Evolutionary conservation across 192 early-diverging fungal species (phyloP).

Genomic region (Powellomyces hirtus): DNA sequence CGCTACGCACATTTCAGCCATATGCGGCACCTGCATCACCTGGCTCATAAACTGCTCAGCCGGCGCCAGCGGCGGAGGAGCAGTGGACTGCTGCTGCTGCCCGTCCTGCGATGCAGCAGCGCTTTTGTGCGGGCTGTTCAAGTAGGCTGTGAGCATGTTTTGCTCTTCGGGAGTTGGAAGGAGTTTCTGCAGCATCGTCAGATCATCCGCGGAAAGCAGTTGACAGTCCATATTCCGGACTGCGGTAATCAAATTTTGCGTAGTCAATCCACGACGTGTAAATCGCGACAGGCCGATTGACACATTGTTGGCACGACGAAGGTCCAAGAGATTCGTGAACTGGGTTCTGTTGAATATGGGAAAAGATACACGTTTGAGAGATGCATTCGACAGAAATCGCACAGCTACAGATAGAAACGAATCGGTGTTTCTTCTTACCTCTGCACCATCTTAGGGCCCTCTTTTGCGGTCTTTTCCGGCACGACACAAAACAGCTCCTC

Average conservation of each 20-base stretch:
- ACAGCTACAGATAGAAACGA: background rate
- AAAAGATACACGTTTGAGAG: background rate
- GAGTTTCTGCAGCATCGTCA: constrained; percentile 41
- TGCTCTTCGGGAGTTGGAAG: constrained; percentile 49
- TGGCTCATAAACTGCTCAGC: constrained; percentile 55
- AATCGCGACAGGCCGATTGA: constrained; percentile 51
- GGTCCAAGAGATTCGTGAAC: constrained; percentile 52
- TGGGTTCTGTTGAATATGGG: constrained; percentile 32
- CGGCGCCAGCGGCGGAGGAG: constrained; percentile 45
- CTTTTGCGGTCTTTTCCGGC: constrained; percentile 20
- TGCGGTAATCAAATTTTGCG: constrained; percentile 23
- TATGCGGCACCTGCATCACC: constrained; percentile 34
- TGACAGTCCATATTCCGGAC: constrained; percentile 35
- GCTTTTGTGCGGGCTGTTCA: background rate
- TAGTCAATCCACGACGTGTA: constrained; percentile 41
- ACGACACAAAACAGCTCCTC: constrained; percentile 51
- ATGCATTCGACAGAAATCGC: too few relatives aligned
- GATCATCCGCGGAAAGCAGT: constrained; percentile 43
- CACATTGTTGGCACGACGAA: constrained; percentile 57
- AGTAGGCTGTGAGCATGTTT: constrained; percentile 21
- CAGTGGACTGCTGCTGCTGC: too few relatives aligned
- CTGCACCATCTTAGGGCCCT: constrained; percentile 37
- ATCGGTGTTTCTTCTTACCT: constrained; percentile 9
- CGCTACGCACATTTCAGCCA: constrained; percentile 37
- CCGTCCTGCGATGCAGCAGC: background rate